These are phyloP conservation scores for Entomortierella lignicola DNA, from an alignment of 192 early-diverging fungal genomes.

Conservation along the genomic window DNA sequence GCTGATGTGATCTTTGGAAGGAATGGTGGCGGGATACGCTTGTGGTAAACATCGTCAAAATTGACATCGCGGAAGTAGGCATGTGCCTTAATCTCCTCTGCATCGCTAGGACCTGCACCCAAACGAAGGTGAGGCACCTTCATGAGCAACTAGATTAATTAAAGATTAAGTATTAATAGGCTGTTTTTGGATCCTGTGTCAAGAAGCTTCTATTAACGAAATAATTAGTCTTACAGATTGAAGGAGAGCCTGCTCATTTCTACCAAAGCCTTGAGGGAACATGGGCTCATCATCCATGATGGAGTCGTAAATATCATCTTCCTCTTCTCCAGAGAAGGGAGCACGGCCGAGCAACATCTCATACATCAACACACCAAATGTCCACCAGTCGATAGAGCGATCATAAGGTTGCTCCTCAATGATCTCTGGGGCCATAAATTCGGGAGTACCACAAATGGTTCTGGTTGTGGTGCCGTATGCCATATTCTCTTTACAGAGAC, in stretches of 20 bases:
- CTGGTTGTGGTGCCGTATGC: slow-evolving; percentile 70
- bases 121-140: slow-evolving; percentile 66
- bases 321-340: slow-evolving; percentile 84
- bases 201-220: background rate
- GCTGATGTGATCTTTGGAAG: slow-evolving; percentile 71
- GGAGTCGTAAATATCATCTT: slow-evolving; percentile 88
- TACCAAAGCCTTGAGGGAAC: slow-evolving; percentile 78
- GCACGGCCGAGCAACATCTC: slow-evolving; percentile 81
- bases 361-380: slow-evolving; percentile 69
- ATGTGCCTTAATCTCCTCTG: slow-evolving; percentile 78
- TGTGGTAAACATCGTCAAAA: slow-evolving; percentile 79
- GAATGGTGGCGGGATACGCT: slow-evolving; percentile 78
- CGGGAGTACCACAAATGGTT: slow-evolving; percentile 89
- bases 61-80: slow-evolving; percentile 80
- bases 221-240: slow-evolving; percentile 57
- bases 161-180: background rate
- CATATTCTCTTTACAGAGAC: slow-evolving; percentile 89
- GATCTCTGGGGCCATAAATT: slow-evolving; percentile 92
- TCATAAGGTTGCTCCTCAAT: slow-evolving; percentile 81
- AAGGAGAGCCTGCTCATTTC: slow-evolving; percentile 73
- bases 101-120: slow-evolving; percentile 71
- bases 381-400: slow-evolving; percentile 89
- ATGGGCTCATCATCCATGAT: slow-evolving; percentile 83
- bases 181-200: background rate
- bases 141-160: slow-evolving; percentile 47